These are phyloP conservation scores for Chaetomiaceae sp. DNA, from an alignment of 2,329 filamentous ascomycete genomes.

Conservation along the genomic window DNA sequence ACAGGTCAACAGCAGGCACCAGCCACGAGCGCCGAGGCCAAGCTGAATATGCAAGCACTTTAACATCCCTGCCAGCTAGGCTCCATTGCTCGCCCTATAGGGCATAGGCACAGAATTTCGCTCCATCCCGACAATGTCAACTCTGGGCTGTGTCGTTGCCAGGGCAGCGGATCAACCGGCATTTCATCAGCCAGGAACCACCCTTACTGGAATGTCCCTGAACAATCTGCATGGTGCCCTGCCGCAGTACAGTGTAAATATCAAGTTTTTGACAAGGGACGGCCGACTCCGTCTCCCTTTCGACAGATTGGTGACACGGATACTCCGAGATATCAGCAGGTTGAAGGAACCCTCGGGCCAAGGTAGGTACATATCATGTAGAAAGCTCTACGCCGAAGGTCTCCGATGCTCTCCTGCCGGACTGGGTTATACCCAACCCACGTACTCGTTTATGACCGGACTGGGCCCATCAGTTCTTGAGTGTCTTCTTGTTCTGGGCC, in stretches of 20 bases:
- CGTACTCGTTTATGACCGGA: background rate
- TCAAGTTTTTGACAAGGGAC: no score
- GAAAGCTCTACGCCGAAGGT: background rate
- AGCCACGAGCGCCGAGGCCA: constrained; percentile 6
- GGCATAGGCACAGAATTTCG: constrained; percentile 3
- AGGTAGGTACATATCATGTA: no score
- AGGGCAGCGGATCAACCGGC: background rate
- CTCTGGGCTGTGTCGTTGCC: background rate
- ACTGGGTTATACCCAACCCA: background rate
- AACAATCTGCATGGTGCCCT: no score
- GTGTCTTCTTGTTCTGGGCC: background rate
- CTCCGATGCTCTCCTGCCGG: background rate
- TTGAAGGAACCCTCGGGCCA: no score
- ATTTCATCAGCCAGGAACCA: no score
- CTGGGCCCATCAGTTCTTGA: background rate
- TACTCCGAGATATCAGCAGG: no score
- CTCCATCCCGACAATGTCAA: background rate
- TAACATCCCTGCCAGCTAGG: constrained; percentile 15
- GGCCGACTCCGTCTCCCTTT: no score
- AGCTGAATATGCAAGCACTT: constrained; percentile 21
- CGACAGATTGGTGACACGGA: no score
- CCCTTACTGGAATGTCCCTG: no score
- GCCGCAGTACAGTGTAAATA: no score
- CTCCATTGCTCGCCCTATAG: no score
- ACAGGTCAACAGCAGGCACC: background rate